Conservation (phyloP, 2,329 filamentous ascomycete genomes). For the Ophiostoma triangulosporum region DNA sequence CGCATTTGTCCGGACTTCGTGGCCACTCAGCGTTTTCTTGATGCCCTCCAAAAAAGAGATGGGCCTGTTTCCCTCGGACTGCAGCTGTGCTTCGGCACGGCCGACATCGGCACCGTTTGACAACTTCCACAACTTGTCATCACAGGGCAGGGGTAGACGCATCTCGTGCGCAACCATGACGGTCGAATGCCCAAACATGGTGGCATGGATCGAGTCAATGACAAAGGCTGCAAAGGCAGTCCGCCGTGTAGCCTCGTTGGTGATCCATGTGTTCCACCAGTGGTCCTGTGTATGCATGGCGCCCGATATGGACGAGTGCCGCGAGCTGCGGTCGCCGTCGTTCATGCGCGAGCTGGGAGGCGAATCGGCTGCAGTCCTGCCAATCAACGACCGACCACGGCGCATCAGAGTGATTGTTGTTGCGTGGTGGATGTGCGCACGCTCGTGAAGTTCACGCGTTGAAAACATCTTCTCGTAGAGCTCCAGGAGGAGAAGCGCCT, state of each 20-base stretch:
- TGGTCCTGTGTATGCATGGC: slow-evolving; percentile 62
- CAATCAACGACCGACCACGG: slow-evolving; percentile 79
- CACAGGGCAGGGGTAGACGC: slow-evolving; percentile 78
- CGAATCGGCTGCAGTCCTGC: slow-evolving; percentile 70
- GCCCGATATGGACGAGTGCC: slow-evolving; percentile 49
- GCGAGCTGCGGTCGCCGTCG: slow-evolving; percentile 47
- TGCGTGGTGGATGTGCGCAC: slow-evolving; percentile 92
- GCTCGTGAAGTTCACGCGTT: slow-evolving; percentile 78
- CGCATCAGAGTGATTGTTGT: slow-evolving; percentile 94
- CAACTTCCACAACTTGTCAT: slow-evolving; percentile 85
- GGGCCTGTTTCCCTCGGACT: slow-evolving; percentile 69
- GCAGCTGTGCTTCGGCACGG: slow-evolving; percentile 65
- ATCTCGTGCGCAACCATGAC: slow-evolving; percentile 97
- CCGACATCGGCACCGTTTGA: slow-evolving; percentile 77
- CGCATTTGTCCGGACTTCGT: slow-evolving; percentile 77
- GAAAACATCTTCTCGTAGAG: slow-evolving; percentile 98
- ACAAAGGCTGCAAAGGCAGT: slow-evolving; percentile 90
- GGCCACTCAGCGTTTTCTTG: slow-evolving; percentile 75
- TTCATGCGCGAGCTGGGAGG: slow-evolving; percentile 60
- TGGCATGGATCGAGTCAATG: slow-evolving; percentile 89
- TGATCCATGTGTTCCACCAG: slow-evolving; percentile 95
- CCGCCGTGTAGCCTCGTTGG: slow-evolving; percentile 76
- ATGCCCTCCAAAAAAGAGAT: slow-evolving; percentile 82
- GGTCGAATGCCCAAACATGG: slow-evolving; percentile 94
- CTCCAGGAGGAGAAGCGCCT: slow-evolving; percentile 76